Base-by-base conservation (phyloP, 176 grass and related monocot species). In the Pontederia paniculata region DNA sequence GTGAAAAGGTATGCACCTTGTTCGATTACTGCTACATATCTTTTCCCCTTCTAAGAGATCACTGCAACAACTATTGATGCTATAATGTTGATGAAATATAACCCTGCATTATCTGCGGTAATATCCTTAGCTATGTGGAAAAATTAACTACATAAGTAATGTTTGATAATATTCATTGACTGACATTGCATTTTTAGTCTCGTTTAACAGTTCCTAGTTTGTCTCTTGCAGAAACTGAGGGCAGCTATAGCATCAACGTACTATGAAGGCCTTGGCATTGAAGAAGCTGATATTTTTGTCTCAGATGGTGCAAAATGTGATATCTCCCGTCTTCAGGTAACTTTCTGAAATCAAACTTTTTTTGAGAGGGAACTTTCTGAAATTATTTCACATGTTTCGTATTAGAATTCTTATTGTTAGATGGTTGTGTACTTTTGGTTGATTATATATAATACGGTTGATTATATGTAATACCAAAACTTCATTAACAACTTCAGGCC, bases 251-350 rank as follows among this genome's bases (percentile, higher is more conserved):
- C 86, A 58, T 62, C 86, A 25, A 97, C 86, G n/a, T 91, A 80
- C 57, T 97, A 97, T 76, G 65, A 76, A 10, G 83, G 79, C 55
- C 82, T 91, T 71, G 93, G 83, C 53, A 91, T 97, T 63, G 72
- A 84, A 41, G 86, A 97, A 66, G 49, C 80, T 14, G 93, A 97
- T 54, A 87, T 97, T 62, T 91, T 91, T 69, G 86, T 97, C 61
- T 97, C 93, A 64, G 93, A 97, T 76, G 86, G 93, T 71, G 93
- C 93, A 18, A 97, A 97, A 79, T 97, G 93, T 81, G 86, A 97
- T 67, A 97, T 97, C 63, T 91, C 93, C 77, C 83, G 93, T 41
- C 70, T 97, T 53, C 93, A 97, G 80, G 91, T 96, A 17, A 45
- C 63, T 63, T 57, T 70, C 17, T 31, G 2, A 8, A 18, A 12